Evolutionary conservation across 2,329 filamentous ascomycete species (phyloP), one percentile per base, ranked within the genome.

Genomic region (Fusarium zealandicum): DNA sequence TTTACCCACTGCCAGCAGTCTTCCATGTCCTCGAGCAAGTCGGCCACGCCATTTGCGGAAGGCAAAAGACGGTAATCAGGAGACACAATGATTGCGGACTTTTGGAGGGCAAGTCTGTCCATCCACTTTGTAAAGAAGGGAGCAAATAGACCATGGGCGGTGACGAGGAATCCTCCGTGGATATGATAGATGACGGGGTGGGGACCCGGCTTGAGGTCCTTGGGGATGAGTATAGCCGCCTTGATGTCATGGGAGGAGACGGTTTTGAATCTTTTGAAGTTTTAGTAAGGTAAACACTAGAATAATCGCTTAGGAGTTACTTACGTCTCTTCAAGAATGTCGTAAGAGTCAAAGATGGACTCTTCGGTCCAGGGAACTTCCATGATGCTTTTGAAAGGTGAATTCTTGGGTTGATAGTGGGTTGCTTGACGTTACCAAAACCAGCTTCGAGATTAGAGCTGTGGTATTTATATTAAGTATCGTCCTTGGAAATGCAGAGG

Each of bases 1-100:
- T 54, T 65, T 0, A 61, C 47, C 67, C 69, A 70, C 14, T 61
- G 52, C 66, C 69, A 70, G 1, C 61, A 63, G 33, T 69, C 66
- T 16, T 68, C 63, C 2, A 70, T 17, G 36, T 71, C 69, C 3
- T 63, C 63, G 0, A 69, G 52, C 0, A 67, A n/a, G 16, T 71
- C 69, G 1, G 58, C 60, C 1, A 67, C 42, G 3, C 67, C 63
- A 39, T 69, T 66, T 2, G 52, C 38, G 4, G 66, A 59, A 3
- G 69, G 69, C 1, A 66, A 42, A 0, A 71, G 58, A 0, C 67
- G 61, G 16, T 69, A 61, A 22, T 71, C 65, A 0, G 67, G 54
- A 0, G 65, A 70, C 0, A 71, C 37, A 5, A 71, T 60, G 1
- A 70, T 59, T 7, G 64, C 69, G 0, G 56, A 59, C 1, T 69